These are phyloP conservation scores for Chaetomiaceae sp. DNA, from an alignment of 2,329 filamentous ascomycete genomes.

Conservation along the genomic window DNA sequence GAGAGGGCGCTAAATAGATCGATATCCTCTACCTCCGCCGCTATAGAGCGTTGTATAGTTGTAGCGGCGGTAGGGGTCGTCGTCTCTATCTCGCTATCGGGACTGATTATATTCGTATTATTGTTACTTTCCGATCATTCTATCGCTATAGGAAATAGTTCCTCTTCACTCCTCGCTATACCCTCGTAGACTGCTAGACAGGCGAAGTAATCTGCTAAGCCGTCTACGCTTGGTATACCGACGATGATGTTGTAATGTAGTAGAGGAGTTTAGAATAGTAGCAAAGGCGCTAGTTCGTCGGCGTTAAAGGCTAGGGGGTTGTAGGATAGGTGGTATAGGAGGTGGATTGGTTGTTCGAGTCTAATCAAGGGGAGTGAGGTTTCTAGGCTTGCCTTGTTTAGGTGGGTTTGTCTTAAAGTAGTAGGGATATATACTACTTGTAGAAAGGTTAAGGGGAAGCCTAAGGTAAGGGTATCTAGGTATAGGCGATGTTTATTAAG, in stretches of 20 bases:
- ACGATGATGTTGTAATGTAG: constrained; percentile 80
- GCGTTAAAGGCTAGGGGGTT: constrained; percentile 85
- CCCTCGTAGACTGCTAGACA: constrained; percentile 68
- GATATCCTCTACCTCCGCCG: background rate
- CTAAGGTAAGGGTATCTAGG: constrained; percentile 24
- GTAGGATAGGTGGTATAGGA: constrained; percentile 77
- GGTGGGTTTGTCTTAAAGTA: constrained; percentile 3
- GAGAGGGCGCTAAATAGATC: background rate
- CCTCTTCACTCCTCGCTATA: background rate
- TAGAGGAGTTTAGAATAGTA: constrained; percentile 65
- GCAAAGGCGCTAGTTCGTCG: constrained; percentile 66
- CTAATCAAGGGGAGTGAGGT: constrained; percentile 30
- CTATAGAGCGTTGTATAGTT: background rate
- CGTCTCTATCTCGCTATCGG: background rate
- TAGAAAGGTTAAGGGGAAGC: constrained; percentile 45
- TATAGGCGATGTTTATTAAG: constrained; percentile 15
- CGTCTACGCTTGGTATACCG: constrained; percentile 60
- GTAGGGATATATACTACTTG: constrained; percentile 45
- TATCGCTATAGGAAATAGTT: too few relatives aligned
- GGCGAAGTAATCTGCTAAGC: constrained; percentile 81
- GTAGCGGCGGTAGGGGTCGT: background rate
- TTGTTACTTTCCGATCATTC: background rate
- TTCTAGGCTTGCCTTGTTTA: constrained; percentile 21
- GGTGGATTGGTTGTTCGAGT: constrained; percentile 68
- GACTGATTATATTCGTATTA: background rate